Base-by-base conservation (phyloP, 192 early-diverging fungal species). In the Backusella circina region DNA sequence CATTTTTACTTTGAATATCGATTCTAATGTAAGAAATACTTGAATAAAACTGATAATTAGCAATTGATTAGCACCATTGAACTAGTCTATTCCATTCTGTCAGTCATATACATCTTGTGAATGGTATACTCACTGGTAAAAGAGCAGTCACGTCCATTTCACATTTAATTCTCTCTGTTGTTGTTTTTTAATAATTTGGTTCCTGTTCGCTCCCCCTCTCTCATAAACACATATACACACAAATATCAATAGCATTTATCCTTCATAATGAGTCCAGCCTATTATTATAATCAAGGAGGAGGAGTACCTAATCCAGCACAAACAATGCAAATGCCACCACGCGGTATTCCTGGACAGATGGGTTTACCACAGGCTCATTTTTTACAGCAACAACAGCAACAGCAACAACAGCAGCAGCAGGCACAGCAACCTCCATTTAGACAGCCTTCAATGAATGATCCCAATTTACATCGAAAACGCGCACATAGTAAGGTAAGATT, bases 401-500 rank as follows among this genome's bases (percentile, higher is more conserved):
- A n/a, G 18, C 67, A 31, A 35, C 65, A 64, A 21, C 71, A 50
- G 5, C 47, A 44, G 21, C 73, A 75, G 5, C 66, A 67, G 10
- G 39, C 30, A 47, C 65, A 50, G 37, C 67, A 36, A 9, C 47
- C 26, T 18, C 36, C 32, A 12, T 41, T 30, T 51, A 54, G 36
- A 32, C 47, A 41, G 47, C 57, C 57, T 31, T 0, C 7, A 9
- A 65, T 71, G 70, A 61, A 37, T 31, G 68, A 77, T 57, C 75
- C 57, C 23, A 50, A 66, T 47, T 28, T 54, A 28, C 75, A 70
- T 28, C 21, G 69, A 68, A 71, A 65, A 50, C 47, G 70, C 26
- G 70, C 54, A 26, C 75, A 71, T 5, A 70, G 57, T 36, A 77
- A 77, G 61, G 75, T 77, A 74, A 67, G 66, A 50, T 1, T 18